Percentiles rank a stretch among this genome's conserved stretches.
phyloP scores from a whole-genome alignment of 345 rosid genomes.

The Populus pruinosa region DNA sequence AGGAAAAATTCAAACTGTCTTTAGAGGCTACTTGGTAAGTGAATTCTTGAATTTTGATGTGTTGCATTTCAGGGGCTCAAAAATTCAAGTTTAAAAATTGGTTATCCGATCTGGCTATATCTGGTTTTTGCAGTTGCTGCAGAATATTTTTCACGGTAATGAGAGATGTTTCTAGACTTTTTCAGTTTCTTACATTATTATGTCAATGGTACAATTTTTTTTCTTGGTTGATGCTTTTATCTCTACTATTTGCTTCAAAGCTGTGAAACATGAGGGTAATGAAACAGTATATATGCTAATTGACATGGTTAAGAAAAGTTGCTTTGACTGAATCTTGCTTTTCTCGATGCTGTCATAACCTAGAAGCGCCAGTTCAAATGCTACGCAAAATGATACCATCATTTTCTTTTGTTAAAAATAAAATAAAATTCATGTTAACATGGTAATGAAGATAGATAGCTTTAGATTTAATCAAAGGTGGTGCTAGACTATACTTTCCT shows the following conservation, averaged over 20 bases:
- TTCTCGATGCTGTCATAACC: not conserved
- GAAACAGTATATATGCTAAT: slow-evolving; percentile 12
- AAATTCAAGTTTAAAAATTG: not conserved
- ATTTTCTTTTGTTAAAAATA: not conserved
- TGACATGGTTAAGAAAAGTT: not conserved
- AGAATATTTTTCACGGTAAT: not conserved
- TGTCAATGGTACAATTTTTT: slow-evolving; percentile 1
- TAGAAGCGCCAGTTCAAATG: slow-evolving; percentile 16
- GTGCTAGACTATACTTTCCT: not conserved
- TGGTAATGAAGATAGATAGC: not conserved
- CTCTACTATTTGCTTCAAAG: not conserved
- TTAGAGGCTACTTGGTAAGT: slow-evolving; percentile 31
- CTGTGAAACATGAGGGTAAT: not conserved
- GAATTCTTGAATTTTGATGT: not conserved
- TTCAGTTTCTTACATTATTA: slow-evolving; percentile 4
- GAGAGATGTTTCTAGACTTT: not conserved
- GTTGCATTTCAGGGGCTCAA: too few relatives aligned
- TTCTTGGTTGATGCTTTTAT: slow-evolving; percentile 2
- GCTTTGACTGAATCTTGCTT: not conserved
- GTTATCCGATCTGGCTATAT: slow-evolving; percentile 9
- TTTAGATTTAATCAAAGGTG: not conserved
- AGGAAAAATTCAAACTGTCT: slow-evolving; percentile 25
- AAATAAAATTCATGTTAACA: not conserved
- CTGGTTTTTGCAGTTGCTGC: not conserved
- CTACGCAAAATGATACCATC: not conserved